phyloP scores from a whole-genome alignment of 345 rosid genomes.

The Salix exigua region DNA sequence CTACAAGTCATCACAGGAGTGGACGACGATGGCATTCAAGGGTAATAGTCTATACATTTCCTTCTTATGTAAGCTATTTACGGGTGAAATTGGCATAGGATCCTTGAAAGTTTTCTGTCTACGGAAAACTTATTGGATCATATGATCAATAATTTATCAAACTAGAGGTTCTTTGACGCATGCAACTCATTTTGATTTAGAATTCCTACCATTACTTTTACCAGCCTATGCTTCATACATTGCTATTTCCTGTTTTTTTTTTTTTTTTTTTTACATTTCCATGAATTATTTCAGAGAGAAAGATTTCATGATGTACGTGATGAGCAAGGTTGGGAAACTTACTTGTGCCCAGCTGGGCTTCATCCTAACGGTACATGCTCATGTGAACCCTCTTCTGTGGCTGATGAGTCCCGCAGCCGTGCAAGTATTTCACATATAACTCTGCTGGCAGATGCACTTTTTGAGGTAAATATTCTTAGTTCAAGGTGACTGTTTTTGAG shows the following conservation, averaged over 20 bases:
- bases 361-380: constrained; percentile 21
- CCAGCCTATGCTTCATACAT: background rate
- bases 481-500: background rate
- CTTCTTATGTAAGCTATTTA: background rate
- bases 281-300: constrained; percentile 9
- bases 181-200: background rate
- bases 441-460: constrained; percentile 24
- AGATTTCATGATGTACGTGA: constrained; percentile 19
- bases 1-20: constrained; percentile 1
- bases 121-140: background rate
- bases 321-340: constrained; percentile 9
- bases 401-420: constrained; percentile 5
- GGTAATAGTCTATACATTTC: constrained; percentile 3
- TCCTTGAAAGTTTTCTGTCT: background rate
- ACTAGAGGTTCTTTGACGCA: background rate
- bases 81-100: background rate
- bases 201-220: background rate
- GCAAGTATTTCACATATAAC: constrained; percentile 13
- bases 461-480: constrained; percentile 14
- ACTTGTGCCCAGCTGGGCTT: constrained; percentile 10
- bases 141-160: background rate
- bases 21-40: constrained; percentile 18
- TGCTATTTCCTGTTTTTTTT: background rate
- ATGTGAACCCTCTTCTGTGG: constrained; percentile 4
- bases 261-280: background rate